Evolutionary conservation across 148 eudicot genomes (phyloP), one percentile per base, ranked within the genome.

Genomic region (Oxyria digyna): DNA sequence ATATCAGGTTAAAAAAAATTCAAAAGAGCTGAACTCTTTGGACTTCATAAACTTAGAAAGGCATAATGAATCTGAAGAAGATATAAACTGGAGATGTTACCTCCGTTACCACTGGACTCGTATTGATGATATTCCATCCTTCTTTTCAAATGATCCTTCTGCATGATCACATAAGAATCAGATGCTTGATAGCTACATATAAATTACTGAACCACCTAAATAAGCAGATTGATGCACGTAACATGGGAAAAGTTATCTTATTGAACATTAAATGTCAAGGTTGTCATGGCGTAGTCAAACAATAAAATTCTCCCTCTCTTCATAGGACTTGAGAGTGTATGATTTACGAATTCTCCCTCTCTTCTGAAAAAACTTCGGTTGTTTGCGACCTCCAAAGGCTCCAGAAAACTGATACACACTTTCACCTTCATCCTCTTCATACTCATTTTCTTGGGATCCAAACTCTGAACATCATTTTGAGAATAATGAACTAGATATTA

Each of bases 381-480:
- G 74, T 74, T 68, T 85, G 81, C 75, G 77, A 73, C 76, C 65
- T 63, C 79, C 87, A 76, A 75, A 79, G 54, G 83, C 83, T 75
- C 81, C 81, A 43, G 85, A 72, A 50, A 80, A 49, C 77, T 77
- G 77, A 75, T 78, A 82, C 40, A 77, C 50, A 76, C 74, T 87
- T 70, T 91, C 91, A 67, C 89, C 89, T 81, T 88, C 93, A 71
- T 88, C 91, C 75, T 86, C 99, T 59, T 84, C 89, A 77, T 76
- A 86, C 32, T 75, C 86, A 81, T 84, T 74, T 55, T 85, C 91
- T 79, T 78, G 81, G 79, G 79, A 85, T 55, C 74, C 91, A 78
- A 73, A 74, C 48, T 71, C 91, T 80, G 68, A 76, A 76, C 67
- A 33, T 45, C 10, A 48, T 35, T 13, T 8, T n/a, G 27, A 59